Conservation (phyloP, 2,329 filamentous ascomycete species). For the Graphium sp. region DNA sequence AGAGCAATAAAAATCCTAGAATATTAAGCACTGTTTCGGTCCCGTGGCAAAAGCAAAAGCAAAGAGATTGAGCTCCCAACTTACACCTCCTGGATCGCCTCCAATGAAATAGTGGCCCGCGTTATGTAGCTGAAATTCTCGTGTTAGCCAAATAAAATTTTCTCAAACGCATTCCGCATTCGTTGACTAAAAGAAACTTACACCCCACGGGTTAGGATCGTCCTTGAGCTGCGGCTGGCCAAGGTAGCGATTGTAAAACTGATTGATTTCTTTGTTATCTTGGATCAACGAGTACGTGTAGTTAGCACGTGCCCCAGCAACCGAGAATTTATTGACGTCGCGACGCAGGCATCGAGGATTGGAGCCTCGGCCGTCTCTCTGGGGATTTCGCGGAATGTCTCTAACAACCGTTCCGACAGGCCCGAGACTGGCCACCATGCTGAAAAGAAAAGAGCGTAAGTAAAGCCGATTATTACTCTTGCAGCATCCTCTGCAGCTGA, state of each 20-base stretch:
- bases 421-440: constrained; percentile 20
- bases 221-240: constrained; percentile 7
- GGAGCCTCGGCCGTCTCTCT: constrained; percentile 14
- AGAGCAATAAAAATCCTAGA: constrained; percentile 17
- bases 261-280: constrained; percentile 5
- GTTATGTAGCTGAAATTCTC: constrained; percentile 12
- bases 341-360: constrained; percentile 25
- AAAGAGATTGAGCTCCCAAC: neutral
- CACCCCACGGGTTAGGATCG: constrained; percentile 7
- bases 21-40: too few species aligned
- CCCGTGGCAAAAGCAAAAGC: too few species aligned
- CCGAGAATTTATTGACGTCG: constrained; percentile 11
- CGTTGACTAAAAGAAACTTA: too few species aligned
- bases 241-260: constrained; percentile 7
- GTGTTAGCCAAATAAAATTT: too few species aligned
- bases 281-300: constrained; percentile 6
- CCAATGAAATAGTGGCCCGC: constrained; percentile 23
- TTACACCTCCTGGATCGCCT: constrained; percentile 12
- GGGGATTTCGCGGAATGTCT: constrained; percentile 9
- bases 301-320: constrained; percentile 12
- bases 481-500: too few species aligned
- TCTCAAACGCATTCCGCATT: too few species aligned
- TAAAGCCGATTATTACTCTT: too few species aligned
- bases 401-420: constrained; percentile 13
- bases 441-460: neutral